Percentiles rank a stretch among this genome's conserved stretches.
These are phyloP conservation scores for Didymella keratinophila DNA, from an alignment of 2,329 filamentous ascomycete genomes.

Conservation along the genomic window DNA sequence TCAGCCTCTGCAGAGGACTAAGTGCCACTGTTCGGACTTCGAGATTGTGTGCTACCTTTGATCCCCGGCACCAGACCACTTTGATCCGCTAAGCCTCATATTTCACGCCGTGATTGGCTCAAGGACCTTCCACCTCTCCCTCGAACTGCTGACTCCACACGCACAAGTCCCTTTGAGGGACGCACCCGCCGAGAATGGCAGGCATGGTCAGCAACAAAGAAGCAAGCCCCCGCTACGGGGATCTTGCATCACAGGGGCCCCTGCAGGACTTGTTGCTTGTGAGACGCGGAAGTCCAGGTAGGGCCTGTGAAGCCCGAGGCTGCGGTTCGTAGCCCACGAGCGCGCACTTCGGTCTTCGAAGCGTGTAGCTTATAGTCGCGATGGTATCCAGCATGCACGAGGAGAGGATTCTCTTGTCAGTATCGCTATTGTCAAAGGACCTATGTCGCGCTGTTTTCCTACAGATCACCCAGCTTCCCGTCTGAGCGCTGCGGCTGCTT, in stretches of 20 bases:
- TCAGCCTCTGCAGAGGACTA: neutral
- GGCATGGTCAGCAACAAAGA: conserved; percentile 19
- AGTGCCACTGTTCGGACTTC: conserved; percentile 16
- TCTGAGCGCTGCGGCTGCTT: conserved; percentile 19
- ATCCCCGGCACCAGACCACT: conserved; percentile 17
- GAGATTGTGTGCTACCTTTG: conserved; percentile 17
- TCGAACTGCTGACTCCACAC: conserved; percentile 16
- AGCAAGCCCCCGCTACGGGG: conserved; percentile 16
- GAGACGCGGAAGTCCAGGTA: conserved; percentile 18
- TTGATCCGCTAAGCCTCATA: conserved; percentile 19
- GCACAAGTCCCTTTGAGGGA: conserved; percentile 9
- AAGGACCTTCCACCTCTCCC: conserved; percentile 2
- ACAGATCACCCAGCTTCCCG: conserved; percentile 19
- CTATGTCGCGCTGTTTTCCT: conserved; percentile 15
- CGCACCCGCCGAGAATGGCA: conserved; percentile 3
- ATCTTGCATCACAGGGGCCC: conserved; percentile 17
- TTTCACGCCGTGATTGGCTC: conserved; percentile 5
- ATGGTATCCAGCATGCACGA: conserved; percentile 10
- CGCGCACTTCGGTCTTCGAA: conserved; percentile 19
- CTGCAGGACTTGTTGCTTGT: conserved; percentile 17
- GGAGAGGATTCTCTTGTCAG: conserved; percentile 3
- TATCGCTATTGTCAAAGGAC: neutral
- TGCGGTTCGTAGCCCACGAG: conserved; percentile 20
- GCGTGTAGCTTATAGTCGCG: conserved; percentile 16
- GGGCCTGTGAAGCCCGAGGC: conserved; percentile 22